phyloP scores from a whole-genome alignment of 1,284 basidiomycete genomes.

The Afroboletus lepidellus region DNA sequence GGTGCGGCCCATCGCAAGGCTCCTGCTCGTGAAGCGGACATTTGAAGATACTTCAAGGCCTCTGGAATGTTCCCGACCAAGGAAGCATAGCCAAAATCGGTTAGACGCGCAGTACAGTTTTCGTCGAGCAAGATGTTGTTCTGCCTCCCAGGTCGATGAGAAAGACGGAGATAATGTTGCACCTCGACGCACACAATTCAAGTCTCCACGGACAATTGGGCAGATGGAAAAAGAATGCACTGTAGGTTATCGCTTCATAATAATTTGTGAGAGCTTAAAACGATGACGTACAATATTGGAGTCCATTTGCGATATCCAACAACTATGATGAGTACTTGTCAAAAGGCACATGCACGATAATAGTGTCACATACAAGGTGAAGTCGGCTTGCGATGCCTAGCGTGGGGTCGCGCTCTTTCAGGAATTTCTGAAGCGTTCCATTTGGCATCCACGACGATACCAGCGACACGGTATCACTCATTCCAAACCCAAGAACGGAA shows the following conservation, averaged over 20 bases:
- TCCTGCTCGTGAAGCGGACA: neutral
- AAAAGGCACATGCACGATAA: neutral
- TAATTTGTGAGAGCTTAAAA: neutral
- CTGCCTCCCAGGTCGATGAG: neutral
- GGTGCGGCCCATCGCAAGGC: neutral
- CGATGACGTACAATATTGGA: neutral
- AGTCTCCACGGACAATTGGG: neutral
- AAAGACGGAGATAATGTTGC: neutral
- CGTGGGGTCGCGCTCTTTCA: neutral
- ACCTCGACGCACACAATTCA: neutral
- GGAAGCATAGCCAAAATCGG: neutral
- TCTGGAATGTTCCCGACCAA: neutral
- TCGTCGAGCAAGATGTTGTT: neutral
- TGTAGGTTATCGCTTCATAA: neutral
- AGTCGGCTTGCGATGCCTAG: neutral
- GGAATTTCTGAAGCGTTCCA: constrained; percentile 1
- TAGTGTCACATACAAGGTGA: neutral
- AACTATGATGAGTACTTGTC: neutral
- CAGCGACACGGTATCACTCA: neutral
- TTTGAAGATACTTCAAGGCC: neutral
- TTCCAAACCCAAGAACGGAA: neutral
- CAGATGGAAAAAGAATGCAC: neutral
- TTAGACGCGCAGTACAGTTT: neutral
- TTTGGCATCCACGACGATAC: neutral
- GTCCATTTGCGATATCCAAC: neutral